Base-by-base conservation (phyloP, 257 asterid species). In the Nicotiana paniculata region DNA sequence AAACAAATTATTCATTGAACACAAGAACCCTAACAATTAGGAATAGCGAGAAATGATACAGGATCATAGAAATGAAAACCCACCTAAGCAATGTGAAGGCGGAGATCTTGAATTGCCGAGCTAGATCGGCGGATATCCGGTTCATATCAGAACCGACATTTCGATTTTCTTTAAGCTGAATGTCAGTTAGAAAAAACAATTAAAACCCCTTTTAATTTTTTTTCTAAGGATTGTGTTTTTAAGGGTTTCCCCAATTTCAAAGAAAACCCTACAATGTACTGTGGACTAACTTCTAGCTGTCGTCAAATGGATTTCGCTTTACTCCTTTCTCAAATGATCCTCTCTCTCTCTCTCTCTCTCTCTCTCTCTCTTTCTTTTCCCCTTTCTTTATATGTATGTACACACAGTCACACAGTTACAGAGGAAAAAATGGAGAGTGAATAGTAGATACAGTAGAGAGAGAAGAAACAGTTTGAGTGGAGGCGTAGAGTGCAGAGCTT, bases 61-160 rank as follows among this genome's bases (percentile, higher is more conserved):
- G 81, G 87, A 88, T 85, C 86, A 82, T 81, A 84, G 80, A 70
- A 88, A 88, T 82, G 82, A 51, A 37, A 87, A 83, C 93, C 80
- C 35, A 90, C 92, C 90, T 69, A 65, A 75, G 75, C 83, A 85
- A 87, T 83, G 88, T 62, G 87, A 82, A 84, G 76, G 88, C 80
- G 68, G 86, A 86, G 94, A 93, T 94, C 97, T 90, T 86, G 86
- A 86, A 74, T 57, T 35, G 63, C 79, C 64, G 48, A 66, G 77
- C 37, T 77, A 88, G 93, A 91, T 92, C 94, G 86, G 85, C 80
- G 80, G 84, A 85, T 43, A 83, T 87, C 76, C 67, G 66, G 82
- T 53, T 81, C 86, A 81, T 46, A 65, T 43, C 35, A 26, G 63
- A 67, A 62, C 88, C 87, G 68, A 67, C 88, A 85, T 85, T 85